phyloP scores from a whole-genome alignment of 2,329 filamentous ascomycete genomes.

The Ascomycota sp. region DNA sequence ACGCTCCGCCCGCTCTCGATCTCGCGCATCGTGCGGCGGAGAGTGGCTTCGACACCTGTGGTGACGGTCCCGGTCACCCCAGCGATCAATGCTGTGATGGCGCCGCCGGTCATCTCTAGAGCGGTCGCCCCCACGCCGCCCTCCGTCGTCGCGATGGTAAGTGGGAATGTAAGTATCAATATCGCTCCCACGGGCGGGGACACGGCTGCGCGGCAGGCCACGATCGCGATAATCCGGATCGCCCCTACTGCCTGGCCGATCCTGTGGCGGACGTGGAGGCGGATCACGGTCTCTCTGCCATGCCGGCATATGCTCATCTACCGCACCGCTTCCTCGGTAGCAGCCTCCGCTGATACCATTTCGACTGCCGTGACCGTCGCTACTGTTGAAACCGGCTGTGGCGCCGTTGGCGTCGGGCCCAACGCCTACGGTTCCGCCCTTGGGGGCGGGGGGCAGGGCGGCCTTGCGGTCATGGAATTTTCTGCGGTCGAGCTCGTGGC shows the following conservation, averaged over 20 bases:
- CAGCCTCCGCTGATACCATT: conserved; percentile 28
- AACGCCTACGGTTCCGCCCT: conserved; percentile 74
- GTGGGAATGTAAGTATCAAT: conserved; percentile 30
- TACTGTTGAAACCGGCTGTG: conserved; percentile 26
- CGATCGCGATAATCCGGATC: conserved; percentile 21
- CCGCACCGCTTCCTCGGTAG: conserved; percentile 15
- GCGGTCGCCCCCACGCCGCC: conserved; percentile 15
- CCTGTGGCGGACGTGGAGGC: conserved; percentile 27
- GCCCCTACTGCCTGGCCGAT: conserved; percentile 10
- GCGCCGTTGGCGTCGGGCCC: conserved; percentile 31
- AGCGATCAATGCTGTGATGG: conserved; percentile 14
- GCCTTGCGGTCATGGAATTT: conserved; percentile 77
- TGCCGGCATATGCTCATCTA: conserved; percentile 27
- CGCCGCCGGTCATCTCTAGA: conserved; percentile 13
- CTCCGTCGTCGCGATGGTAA: conserved; percentile 17
- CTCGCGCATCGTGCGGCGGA: conserved; percentile 16
- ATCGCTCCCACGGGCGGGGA: conserved; percentile 14
- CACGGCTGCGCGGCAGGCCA: conserved; percentile 13
- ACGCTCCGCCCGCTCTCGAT: conserved; percentile 23
- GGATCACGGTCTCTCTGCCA: conserved; percentile 34
- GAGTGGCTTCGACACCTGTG: conserved; percentile 21
- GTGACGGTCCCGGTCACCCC: conserved; percentile 20
- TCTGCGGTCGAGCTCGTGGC: conserved; percentile 85
- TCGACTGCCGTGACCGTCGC: conserved; percentile 26
- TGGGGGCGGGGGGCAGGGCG: conserved; percentile 71